Evolutionary conservation across 2,329 filamentous ascomycete genomes (phyloP).

Genomic region (Fusarium sublunatum): DNA sequence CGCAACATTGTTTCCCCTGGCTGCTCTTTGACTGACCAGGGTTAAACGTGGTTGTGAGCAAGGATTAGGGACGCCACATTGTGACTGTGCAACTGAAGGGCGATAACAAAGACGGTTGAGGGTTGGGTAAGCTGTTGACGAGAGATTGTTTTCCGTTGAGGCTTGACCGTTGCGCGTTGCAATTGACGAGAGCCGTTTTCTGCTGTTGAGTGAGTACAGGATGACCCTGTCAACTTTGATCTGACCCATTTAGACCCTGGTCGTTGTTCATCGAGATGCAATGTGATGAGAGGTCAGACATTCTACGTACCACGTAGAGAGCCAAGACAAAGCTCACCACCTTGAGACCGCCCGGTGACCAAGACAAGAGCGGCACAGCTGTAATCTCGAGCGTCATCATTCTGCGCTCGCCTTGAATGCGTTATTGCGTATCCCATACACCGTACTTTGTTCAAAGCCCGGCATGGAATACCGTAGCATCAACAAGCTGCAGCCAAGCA

Average conservation of each 20-base stretch:
- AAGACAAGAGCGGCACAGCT: conserved; percentile 3
- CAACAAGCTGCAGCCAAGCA: conserved; percentile 6
- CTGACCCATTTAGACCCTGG: conserved; percentile 23
- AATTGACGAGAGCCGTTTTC: conserved; percentile 8
- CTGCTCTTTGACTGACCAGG: conserved; percentile 17
- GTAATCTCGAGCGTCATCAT: conserved; percentile 22
- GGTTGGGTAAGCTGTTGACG: not conserved
- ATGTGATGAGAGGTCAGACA: conserved; percentile 7
- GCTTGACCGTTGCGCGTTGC: conserved; percentile 24
- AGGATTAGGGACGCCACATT: conserved; percentile 28
- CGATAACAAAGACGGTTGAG: conserved; percentile 3
- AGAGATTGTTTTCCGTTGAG: not conserved
- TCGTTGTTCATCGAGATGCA: conserved; percentile 19
- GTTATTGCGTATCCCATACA: conserved; percentile 1
- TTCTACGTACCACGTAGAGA: not conserved
- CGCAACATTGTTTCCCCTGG: conserved; percentile 3
- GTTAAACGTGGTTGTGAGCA: conserved; percentile 26
- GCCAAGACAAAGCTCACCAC: conserved; percentile 15
- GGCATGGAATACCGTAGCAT: conserved; percentile 3
- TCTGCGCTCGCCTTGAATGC: conserved; percentile 3
- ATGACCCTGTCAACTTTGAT: conserved; percentile 8
- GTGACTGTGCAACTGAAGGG: conserved; percentile 14
- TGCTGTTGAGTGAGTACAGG: conserved; percentile 13
- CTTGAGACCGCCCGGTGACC: not conserved
- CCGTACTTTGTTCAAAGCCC: conserved; percentile 9